phyloP scores from a whole-genome alignment of 176 grass and related monocot species.

The Stipa capillata region DNA sequence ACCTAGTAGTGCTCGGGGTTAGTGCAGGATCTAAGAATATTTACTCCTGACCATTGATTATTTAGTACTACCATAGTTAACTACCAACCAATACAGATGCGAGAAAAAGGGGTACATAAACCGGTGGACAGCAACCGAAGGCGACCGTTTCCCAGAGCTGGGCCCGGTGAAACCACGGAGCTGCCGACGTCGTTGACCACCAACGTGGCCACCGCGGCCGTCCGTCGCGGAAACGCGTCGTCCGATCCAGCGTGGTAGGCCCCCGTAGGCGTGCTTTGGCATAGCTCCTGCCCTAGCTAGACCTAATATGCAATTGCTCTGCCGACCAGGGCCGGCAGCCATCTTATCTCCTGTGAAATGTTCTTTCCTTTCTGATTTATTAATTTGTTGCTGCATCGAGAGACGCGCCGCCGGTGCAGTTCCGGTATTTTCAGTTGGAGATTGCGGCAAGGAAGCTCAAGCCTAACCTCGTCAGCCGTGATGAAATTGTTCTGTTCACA shows the following conservation, averaged over 20 bases:
- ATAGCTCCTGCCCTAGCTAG: neutral
- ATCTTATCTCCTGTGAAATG: neutral
- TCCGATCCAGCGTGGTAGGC: neutral
- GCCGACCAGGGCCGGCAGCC: neutral
- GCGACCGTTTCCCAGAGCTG: neutral
- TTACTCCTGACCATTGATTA: neutral
- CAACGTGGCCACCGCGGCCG: neutral
- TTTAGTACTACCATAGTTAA: no score
- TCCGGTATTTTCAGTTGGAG: constrained; percentile 5
- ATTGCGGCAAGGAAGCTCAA: no score
- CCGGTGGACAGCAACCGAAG: neutral
- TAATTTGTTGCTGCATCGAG: no score
- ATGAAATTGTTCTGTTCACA: no score
- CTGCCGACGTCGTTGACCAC: neutral
- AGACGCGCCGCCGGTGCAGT: neutral
- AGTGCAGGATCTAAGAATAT: neutral
- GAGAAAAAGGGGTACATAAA: no score
- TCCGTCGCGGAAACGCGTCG: neutral
- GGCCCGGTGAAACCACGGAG: neutral
- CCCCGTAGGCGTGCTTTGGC: neutral
- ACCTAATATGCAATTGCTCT: neutral
- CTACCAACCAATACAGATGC: no score
- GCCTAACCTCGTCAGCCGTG: no score
- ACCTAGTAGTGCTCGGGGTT: neutral
- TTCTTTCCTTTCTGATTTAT: neutral